phyloP scores from a whole-genome alignment of 306 rosid species.

The Malus domestica region ASM211411v1 NC_041799.1:8522501-8523000 shows the following conservation, averaged over 20 bases:
- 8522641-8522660: not conserved
- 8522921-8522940: not conserved
- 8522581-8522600: not conserved
- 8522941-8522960: not conserved
- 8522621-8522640: not conserved
- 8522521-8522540: not conserved
- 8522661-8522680: not conserved
- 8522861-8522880: not conserved
- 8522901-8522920: not conserved
- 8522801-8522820: not conserved
- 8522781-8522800: not conserved
- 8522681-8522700: not conserved
- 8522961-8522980: not conserved
- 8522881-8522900: not conserved
- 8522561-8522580: not conserved
- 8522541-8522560: not conserved
- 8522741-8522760: not conserved
- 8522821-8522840: not conserved
- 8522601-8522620: not conserved
- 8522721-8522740: not conserved
- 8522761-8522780: not conserved
- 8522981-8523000: not conserved
- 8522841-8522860: not conserved
- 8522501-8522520: accelerated
- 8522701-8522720: not conserved